Evolutionary conservation across 2,329 filamentous ascomycete species (phyloP).

Genomic region (Bretziella fagacearum): DNA sequence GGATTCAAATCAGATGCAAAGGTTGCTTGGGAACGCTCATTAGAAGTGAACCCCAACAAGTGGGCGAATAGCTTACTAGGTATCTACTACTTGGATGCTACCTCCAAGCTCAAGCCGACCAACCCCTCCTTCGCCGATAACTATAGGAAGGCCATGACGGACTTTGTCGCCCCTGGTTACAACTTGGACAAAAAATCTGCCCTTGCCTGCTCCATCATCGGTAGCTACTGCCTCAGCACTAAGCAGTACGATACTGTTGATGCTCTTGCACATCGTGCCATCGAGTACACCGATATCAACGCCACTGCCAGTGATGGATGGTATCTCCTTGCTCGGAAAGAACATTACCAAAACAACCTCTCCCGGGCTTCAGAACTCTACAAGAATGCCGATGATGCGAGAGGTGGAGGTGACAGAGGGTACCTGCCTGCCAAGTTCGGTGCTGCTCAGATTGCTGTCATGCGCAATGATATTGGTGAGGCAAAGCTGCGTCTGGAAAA

Average conservation of each 20-base stretch:
- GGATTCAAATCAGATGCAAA: constrained; percentile 89
- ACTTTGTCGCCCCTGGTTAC: constrained; percentile 85
- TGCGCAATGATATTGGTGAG: constrained; percentile 71
- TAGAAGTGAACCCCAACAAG: constrained; percentile 69
- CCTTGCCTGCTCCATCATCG: constrained; percentile 78
- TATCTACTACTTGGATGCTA: constrained; percentile 75
- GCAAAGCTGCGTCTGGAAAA: constrained; percentile 91
- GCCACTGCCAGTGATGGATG: constrained; percentile 94
- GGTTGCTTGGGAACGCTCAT: constrained; percentile 69
- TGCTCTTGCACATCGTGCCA: constrained; percentile 74
- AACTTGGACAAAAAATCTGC: constrained; percentile 85
- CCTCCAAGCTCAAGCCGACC: constrained; percentile 63
- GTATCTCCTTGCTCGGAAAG: constrained; percentile 85
- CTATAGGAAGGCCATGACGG: constrained; percentile 87
- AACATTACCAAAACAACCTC: constrained; percentile 64
- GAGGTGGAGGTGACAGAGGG: constrained; percentile 78
- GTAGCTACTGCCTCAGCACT: constrained; percentile 71
- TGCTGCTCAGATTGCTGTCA: constrained; percentile 70
- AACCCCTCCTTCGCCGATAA: constrained; percentile 69
- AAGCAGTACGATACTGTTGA: constrained; percentile 72
- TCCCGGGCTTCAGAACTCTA: constrained; percentile 73
- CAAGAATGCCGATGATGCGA: constrained; percentile 72
- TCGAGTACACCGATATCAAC: constrained; percentile 90
- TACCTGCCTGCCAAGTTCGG: constrained; percentile 93
- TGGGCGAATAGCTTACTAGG: constrained; percentile 80